These are phyloP conservation scores for Cudoniella acicularis DNA, from an alignment of 495 filamentous ascomycete genomes.

Conservation along the genomic window DNA sequence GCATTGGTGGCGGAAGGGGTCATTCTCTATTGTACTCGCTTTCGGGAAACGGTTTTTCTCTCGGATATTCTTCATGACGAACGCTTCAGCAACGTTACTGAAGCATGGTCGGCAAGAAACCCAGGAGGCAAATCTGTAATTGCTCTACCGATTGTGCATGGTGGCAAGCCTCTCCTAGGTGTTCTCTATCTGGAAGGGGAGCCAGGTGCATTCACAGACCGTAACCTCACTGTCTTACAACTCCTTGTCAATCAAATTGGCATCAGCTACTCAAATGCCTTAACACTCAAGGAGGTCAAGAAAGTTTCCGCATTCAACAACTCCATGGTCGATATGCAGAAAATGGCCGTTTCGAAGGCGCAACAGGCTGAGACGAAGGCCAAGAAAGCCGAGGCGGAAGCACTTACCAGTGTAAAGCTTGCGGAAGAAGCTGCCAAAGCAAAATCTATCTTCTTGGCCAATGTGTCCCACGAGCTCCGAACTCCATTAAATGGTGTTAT, in stretches of 20 bases:
- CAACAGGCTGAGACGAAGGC: constrained; percentile 62
- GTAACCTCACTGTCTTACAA: constrained; percentile 80
- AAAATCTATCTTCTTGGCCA: constrained; percentile 89
- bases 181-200: constrained; percentile 84
- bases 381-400: constrained; percentile 66
- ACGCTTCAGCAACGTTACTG: constrained; percentile 76
- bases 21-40: constrained; percentile 76
- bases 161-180: constrained; percentile 67
- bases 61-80: constrained; percentile 82
- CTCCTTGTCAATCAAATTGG: constrained; percentile 85
- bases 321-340: constrained; percentile 86
- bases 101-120: constrained; percentile 64
- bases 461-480: constrained; percentile 83
- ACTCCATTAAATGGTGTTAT: constrained; percentile 89
- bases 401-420: constrained; percentile 80
- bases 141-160: constrained; percentile 80
- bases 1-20: constrained; percentile 69
- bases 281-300: constrained; percentile 76
- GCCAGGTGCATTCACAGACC: constrained; percentile 80
- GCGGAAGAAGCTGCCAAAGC: constrained; percentile 90
- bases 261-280: constrained; percentile 82
- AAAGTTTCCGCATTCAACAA: constrained; percentile 78
- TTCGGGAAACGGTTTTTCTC: constrained; percentile 78
- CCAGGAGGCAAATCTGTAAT: constrained; percentile 75
- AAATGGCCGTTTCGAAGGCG: constrained; percentile 66